These are phyloP conservation scores for Hypholoma fasciculare DNA, from an alignment of 768 basidiomycete species.

Conservation along the genomic window DNA sequence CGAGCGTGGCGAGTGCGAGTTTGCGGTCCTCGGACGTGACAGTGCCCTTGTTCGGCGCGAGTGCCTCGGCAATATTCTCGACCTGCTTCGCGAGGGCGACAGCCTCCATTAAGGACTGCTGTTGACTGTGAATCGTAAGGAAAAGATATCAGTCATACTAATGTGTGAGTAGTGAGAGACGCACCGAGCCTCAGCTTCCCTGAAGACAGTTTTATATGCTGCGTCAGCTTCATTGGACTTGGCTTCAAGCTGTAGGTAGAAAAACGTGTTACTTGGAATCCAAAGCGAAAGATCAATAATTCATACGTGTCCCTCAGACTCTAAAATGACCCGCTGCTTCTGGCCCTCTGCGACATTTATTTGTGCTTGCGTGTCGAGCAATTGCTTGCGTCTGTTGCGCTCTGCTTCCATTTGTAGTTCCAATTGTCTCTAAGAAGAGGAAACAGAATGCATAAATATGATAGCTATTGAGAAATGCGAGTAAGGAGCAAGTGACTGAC, in stretches of 20 bases:
- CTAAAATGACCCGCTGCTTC: slow-evolving; percentile 55
- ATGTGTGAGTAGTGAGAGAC: neutral
- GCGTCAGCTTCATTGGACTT: slow-evolving; percentile 59
- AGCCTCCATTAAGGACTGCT: slow-evolving; percentile 46
- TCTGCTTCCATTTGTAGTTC: slow-evolving; percentile 64
- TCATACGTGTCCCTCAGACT: slow-evolving; percentile 52
- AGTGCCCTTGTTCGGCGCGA: slow-evolving; percentile 29
- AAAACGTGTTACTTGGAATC: neutral
- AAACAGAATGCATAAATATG: neutral
- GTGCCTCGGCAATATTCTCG: slow-evolving; percentile 40
- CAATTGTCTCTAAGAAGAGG: slow-evolving; percentile 44
- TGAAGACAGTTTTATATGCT: slow-evolving; percentile 46
- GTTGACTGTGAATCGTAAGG: slow-evolving; percentile 24
- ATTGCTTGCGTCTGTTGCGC: slow-evolving; percentile 53
- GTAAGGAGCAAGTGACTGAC: slow-evolving; percentile 22
- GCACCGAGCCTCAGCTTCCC: slow-evolving; percentile 51
- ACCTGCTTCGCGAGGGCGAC: slow-evolving; percentile 50
- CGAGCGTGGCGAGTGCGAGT: slow-evolving; percentile 40
- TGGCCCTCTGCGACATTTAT: slow-evolving; percentile 61
- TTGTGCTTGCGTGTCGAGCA: slow-evolving; percentile 57
- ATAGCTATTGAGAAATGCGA: neutral
- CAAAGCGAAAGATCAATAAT: neutral
- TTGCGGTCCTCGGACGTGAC: slow-evolving; percentile 34
- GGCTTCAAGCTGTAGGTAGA: slow-evolving; percentile 36
- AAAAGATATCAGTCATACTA: neutral